Conservation (phyloP, 768 basidiomycete species). For the Pleurotus pulmonarius region DNA sequence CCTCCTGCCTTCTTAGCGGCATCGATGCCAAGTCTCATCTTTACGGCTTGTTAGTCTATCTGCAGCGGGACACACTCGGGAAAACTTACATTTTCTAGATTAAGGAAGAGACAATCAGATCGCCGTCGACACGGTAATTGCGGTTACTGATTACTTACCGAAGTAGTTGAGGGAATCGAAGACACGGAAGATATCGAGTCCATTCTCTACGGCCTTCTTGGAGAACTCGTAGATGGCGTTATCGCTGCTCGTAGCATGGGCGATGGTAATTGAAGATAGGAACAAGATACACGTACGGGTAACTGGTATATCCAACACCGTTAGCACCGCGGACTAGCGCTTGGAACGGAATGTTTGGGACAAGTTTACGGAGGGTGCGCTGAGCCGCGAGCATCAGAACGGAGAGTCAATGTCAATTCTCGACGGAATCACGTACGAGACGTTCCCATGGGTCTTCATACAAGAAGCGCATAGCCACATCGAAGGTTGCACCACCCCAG, state of each 20-base stretch:
- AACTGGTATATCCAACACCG: constrained; percentile 97
- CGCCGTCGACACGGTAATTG: background rate
- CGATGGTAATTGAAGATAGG: background rate
- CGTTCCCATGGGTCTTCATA: constrained; percentile 99
- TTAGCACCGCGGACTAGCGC: constrained; percentile 98
- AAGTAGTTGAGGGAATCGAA: constrained; percentile 99
- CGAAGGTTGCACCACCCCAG: constrained; percentile 99
- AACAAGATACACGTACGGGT: constrained; percentile 61
- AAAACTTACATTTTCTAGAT: constrained; percentile 66
- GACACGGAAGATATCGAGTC: constrained; percentile 98
- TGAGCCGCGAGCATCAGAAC: constrained; percentile 25
- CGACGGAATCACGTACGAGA: constrained; percentile 48
- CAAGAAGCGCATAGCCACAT: constrained; percentile 98
- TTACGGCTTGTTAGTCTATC: background rate
- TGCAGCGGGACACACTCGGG: background rate
- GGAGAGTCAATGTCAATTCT: background rate
- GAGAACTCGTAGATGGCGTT: constrained; percentile 99
- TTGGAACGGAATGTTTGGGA: constrained; percentile 98
- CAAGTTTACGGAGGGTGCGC: constrained; percentile 90
- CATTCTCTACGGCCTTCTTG: constrained; percentile 99
- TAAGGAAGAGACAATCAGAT: background rate
- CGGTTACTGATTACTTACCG: constrained; percentile 45
- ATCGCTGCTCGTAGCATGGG: constrained; percentile 48
- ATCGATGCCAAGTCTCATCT: constrained; percentile 98
- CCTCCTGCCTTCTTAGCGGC: constrained; percentile 99